A percentile compares a stretch with the other conserved stretches of the same genome.
Conservation (phyloP, 345 rosid genomes). For the Firmiana major region DNA sequence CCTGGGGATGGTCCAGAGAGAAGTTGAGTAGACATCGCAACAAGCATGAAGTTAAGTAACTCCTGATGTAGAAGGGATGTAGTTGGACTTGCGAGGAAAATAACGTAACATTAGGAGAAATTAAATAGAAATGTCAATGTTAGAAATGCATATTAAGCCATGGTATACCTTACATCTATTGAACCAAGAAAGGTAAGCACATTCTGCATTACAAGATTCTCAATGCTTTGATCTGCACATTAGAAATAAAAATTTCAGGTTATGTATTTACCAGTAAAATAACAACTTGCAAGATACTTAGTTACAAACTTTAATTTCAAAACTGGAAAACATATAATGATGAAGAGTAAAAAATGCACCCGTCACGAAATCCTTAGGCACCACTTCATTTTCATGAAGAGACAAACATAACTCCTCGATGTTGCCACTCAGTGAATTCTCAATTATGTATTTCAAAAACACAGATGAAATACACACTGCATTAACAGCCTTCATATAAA, state of each 20-base stretch:
- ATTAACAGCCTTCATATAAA: constrained; percentile 63
- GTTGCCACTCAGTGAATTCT: constrained; percentile 51
- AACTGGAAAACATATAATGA: neutral
- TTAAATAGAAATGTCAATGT: constrained; percentile 8
- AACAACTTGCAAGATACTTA: constrained; percentile 1
- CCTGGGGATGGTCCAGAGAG: constrained; percentile 72
- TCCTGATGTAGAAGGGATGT: constrained; percentile 83
- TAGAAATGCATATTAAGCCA: constrained; percentile 3
- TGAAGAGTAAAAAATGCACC: constrained; percentile 36
- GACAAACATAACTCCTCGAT: constrained; percentile 57
- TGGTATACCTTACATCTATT: constrained; percentile 69
- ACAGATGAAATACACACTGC: constrained; percentile 75
- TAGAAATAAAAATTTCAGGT: constrained; percentile 25
- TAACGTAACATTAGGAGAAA: constrained; percentile 28
- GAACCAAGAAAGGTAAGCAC: constrained; percentile 73
- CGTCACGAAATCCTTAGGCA: constrained; percentile 45
- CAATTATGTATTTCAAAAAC: constrained; percentile 72
- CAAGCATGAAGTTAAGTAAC: constrained; percentile 80
- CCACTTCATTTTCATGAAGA: constrained; percentile 61
- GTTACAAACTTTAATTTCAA: constrained; percentile 9
- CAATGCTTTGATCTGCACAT: constrained; percentile 69
- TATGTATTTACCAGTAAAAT: neutral
- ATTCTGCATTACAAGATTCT: constrained; percentile 67
- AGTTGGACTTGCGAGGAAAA: constrained; percentile 57
- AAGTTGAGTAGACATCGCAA: constrained; percentile 93